Percentiles rank a stretch among this genome's conserved stretches.
phyloP scores from a whole-genome alignment of 768 basidiomycete genomes.

The Grammothele lineata region DNA sequence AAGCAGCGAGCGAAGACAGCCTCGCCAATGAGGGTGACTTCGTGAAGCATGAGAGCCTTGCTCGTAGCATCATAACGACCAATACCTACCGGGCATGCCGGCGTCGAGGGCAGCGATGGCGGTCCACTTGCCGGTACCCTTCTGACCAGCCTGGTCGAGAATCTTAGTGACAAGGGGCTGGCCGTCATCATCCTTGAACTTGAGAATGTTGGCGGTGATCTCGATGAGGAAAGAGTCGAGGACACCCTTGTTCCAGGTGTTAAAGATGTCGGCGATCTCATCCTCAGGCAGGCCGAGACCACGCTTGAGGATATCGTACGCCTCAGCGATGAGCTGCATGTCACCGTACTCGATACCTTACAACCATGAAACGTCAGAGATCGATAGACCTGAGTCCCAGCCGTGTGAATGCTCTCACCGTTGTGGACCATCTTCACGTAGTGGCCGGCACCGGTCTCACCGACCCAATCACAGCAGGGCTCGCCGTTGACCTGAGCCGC shows the following conservation, averaged over 20 bases:
- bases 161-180: constrained; percentile 90
- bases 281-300: constrained; percentile 82
- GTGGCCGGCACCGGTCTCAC: constrained; percentile 91
- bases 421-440: constrained; percentile 99
- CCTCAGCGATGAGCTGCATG: constrained; percentile 99
- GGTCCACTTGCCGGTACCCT: constrained; percentile 99
- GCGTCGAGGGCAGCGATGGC: constrained; percentile 95
- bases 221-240: constrained; percentile 99
- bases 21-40: constrained; percentile 67
- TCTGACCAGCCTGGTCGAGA: constrained; percentile 94
- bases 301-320: constrained; percentile 97
- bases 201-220: constrained; percentile 95
- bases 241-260: constrained; percentile 96
- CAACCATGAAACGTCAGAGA: too few species aligned
- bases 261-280: constrained; percentile 94
- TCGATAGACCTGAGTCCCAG: constrained; percentile 1
- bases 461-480: constrained; percentile 99
- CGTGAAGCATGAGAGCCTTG: too few species aligned
- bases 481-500: constrained; percentile 92
- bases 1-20: constrained; percentile 98
- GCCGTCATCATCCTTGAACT: constrained; percentile 95
- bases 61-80: too few species aligned
- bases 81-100: constrained; percentile 67
- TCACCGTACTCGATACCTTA: constrained; percentile 99
- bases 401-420: constrained; percentile 42